These are phyloP conservation scores for Tremella yokohamensis DNA, from an alignment of 768 basidiomycete species.

Conservation along the genomic window DNA sequence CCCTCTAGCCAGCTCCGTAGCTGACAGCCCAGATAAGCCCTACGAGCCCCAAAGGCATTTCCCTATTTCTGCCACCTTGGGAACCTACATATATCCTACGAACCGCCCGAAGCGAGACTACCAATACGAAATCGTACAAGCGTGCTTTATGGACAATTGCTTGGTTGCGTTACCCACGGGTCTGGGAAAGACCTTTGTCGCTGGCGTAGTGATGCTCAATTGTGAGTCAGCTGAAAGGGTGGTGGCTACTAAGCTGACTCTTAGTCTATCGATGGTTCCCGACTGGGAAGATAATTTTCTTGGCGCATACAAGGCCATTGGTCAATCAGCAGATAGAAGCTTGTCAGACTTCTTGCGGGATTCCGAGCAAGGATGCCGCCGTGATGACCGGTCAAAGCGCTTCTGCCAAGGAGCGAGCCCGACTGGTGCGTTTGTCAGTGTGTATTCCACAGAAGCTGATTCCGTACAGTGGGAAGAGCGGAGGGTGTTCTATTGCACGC, in stretches of 20 bases:
- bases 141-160: slow-evolving; percentile 84
- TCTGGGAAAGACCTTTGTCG: slow-evolving; percentile 95
- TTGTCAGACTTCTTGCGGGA: slow-evolving; percentile 88
- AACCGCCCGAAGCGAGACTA: slow-evolving; percentile 87
- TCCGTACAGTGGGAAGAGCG: slow-evolving; percentile 41
- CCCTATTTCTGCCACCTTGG: slow-evolving; percentile 46
- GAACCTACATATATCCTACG: slow-evolving; percentile 86
- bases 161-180: slow-evolving; percentile 93
- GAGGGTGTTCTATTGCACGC: slow-evolving; percentile 90
- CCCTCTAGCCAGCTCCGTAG: too few species aligned
- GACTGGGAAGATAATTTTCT: slow-evolving; percentile 67
- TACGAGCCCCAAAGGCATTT: slow-evolving; percentile 42
- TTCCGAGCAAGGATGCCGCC: slow-evolving; percentile 76
- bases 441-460: slow-evolving; percentile 3
- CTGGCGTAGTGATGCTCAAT: slow-evolving; percentile 93
- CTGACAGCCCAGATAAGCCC: slow-evolving; percentile 14
- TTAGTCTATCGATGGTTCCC: slow-evolving; percentile 51
- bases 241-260: slow-evolving; percentile 2
- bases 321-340: slow-evolving; percentile 93
- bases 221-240: slow-evolving; percentile 58
- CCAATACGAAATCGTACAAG: slow-evolving; percentile 85
- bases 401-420: slow-evolving; percentile 25
- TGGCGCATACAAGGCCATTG: slow-evolving; percentile 93
- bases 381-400: slow-evolving; percentile 73
- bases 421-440: slow-evolving; percentile 14